Evolutionary conservation across 305 asterid species (phyloP), one percentile per base, ranked within the genome.

Genomic region (Fraxinus floribunda): DNA sequence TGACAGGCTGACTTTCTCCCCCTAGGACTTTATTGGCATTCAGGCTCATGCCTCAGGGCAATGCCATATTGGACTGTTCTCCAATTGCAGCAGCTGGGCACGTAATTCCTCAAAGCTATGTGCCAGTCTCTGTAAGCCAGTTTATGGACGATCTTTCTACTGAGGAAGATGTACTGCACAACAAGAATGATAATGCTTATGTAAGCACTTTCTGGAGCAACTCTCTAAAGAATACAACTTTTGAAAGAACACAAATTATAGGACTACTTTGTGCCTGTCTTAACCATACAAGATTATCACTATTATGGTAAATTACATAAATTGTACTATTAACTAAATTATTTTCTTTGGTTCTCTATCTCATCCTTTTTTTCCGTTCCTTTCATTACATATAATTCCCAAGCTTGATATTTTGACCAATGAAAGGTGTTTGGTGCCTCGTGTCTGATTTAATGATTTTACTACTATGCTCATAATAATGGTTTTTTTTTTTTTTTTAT

Each of bases 31-130:
- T 98, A 68, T 86, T 96, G 87, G 95, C 92, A 76, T 96, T 93
- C 88, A 90, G 91, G 92, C 98, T 96, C 86, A 91, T 93, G 94
- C 99, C 99, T 73, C 99, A 92, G 85, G 88, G 95, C 91, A 96
- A 90, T 86, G 99, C 99, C 49, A 81, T 96, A 82, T 86, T 96
- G 86, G 99, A 96, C 85, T 96, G 98, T 86, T 85, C 94, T 81
- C 94, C 94, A 1, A 86, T 96, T 87, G 90, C 97, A 44, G 93
- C 93, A 81, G 99, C 98, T 87, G 99, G 99, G 81, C 98, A 96
- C 85, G 92, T 88, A 79, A 91, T 94, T 84, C 94, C 99, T 75
- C 98, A 94, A 76, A 91, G 94, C 90, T 96, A 88, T 76, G 90
- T 88, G 85, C 97, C 98, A 78, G 86, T 96, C 86, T 91, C 99